Evolutionary conservation across 352 stramenopile genomes (phyloP).

Genomic region (Pythium chondricola): DNA sequence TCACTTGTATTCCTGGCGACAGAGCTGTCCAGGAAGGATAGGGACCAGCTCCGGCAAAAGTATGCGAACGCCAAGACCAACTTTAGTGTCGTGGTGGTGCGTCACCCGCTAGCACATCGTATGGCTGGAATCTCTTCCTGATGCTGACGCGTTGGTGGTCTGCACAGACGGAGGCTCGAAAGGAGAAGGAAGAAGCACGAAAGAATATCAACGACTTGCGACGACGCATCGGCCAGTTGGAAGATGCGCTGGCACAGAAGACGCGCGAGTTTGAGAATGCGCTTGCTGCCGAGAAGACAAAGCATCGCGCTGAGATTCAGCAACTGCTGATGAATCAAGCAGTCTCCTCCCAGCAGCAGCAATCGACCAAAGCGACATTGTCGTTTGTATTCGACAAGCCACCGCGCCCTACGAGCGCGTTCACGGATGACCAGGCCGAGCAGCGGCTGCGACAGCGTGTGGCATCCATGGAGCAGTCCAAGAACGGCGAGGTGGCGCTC

Average conservation of each 20-base stretch:
- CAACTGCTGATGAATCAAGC: slow-evolving; percentile 38
- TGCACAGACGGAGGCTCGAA: slow-evolving; percentile 53
- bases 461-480: slow-evolving; percentile 42
- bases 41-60: slow-evolving; percentile 67
- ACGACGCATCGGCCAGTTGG: slow-evolving; percentile 34
- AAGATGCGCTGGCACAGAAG: slow-evolving; percentile 48
- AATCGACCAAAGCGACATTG: slow-evolving; percentile 10
- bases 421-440: slow-evolving; percentile 15
- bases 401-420: slow-evolving; percentile 1
- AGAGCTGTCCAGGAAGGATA: slow-evolving; percentile 52
- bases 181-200: slow-evolving; percentile 62
- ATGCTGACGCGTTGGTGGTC: background rate
- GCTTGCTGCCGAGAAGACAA: slow-evolving; percentile 32
- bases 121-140: background rate
- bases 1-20: slow-evolving; percentile 1
- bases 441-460: slow-evolving; percentile 47
- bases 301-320: slow-evolving; percentile 51
- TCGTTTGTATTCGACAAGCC: slow-evolving; percentile 11
- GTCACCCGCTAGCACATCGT: too few species aligned
- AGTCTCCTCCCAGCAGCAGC: slow-evolving; percentile 6
- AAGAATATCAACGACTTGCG: slow-evolving; percentile 51
- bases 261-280: slow-evolving; percentile 55
- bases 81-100: slow-evolving; percentile 60
- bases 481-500: slow-evolving; percentile 65
- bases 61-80: slow-evolving; percentile 79